phyloP scores from a whole-genome alignment of 345 rosid genomes.

The Odontarrhena argentea region DNA sequence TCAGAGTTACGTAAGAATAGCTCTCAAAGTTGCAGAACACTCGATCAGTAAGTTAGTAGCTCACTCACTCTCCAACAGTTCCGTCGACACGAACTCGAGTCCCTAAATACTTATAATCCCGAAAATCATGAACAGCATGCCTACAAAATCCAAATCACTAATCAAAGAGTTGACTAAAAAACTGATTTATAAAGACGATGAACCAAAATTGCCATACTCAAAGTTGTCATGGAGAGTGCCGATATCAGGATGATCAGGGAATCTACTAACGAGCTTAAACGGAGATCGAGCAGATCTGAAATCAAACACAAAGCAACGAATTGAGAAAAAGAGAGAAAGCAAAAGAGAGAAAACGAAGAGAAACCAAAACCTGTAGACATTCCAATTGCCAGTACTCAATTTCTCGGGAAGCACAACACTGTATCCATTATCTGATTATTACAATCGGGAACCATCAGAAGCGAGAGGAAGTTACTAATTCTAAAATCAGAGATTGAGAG shows the following conservation, averaged over 20 bases:
- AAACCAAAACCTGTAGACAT: constrained; percentile 73
- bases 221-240: constrained; percentile 92
- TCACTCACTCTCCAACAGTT: constrained; percentile 98
- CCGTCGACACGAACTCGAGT: constrained; percentile 86
- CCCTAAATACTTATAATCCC: constrained; percentile 86
- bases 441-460: constrained; percentile 20
- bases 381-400: constrained; percentile 88
- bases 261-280: constrained; percentile 71
- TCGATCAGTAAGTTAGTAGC: constrained; percentile 36
- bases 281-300: constrained; percentile 83
- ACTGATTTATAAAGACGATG: constrained; percentile 23
- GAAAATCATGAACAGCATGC: constrained; percentile 68
- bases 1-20: neutral
- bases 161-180: constrained; percentile 32
- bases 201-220: constrained; percentile 53
- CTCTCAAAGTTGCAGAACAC: constrained; percentile 19
- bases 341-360: neutral
- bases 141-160: constrained; percentile 40
- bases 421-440: constrained; percentile 69
- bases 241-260: constrained; percentile 82
- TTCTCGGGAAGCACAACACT: constrained; percentile 96
- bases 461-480: neutral
- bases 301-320: constrained; percentile 1
- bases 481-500: neutral
- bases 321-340: neutral